Evolutionary conservation across 352 stramenopile species (phyloP).

Genomic region (Globisporangium carolinianum): DNA sequence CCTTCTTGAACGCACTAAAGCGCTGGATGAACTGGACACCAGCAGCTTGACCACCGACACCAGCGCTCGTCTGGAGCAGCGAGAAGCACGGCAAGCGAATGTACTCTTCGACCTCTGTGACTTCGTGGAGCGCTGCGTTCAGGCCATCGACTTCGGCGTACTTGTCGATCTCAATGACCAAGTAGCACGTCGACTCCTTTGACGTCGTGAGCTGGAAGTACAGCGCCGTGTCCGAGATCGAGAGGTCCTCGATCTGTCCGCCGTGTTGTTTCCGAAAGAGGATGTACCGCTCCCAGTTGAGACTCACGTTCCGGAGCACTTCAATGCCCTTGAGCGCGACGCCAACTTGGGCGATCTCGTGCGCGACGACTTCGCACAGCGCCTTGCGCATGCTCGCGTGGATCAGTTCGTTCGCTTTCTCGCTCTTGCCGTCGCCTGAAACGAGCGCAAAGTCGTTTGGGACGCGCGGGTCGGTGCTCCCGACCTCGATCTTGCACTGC

Average conservation of each 20-base stretch:
- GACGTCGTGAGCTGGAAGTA: conserved; percentile 81
- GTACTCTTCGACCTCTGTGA: conserved; percentile 49
- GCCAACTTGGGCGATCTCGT: conserved; percentile 72
- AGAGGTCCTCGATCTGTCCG: conserved; percentile 66
- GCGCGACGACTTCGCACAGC: conserved; percentile 78
- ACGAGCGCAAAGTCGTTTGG: conserved; percentile 62
- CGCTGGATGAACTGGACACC: conserved; percentile 84
- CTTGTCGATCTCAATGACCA: conserved; percentile 84
- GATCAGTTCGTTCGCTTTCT: conserved; percentile 68
- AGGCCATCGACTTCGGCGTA: conserved; percentile 65
- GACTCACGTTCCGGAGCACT: conserved; percentile 65
- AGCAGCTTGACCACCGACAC: conserved; percentile 44
- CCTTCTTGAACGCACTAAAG: conserved; percentile 74
- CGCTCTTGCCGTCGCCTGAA: conserved; percentile 61
- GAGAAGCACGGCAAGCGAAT: conserved; percentile 78
- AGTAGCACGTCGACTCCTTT: conserved; percentile 79
- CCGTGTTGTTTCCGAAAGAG: conserved; percentile 78
- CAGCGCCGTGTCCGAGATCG: conserved; percentile 75
- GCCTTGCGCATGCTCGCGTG: conserved; percentile 61
- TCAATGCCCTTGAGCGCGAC: conserved; percentile 75
- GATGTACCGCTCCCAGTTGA: conserved; percentile 85
- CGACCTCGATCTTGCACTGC: conserved; percentile 72
- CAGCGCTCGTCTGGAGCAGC: conserved; percentile 63
- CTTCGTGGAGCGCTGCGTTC: conserved; percentile 43
- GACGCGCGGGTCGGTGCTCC: conserved; percentile 32